Evolutionary conservation across 1,139 yeast genomes (phyloP).

Genomic region (Nakaseomyces uthaithaninus): DNA sequence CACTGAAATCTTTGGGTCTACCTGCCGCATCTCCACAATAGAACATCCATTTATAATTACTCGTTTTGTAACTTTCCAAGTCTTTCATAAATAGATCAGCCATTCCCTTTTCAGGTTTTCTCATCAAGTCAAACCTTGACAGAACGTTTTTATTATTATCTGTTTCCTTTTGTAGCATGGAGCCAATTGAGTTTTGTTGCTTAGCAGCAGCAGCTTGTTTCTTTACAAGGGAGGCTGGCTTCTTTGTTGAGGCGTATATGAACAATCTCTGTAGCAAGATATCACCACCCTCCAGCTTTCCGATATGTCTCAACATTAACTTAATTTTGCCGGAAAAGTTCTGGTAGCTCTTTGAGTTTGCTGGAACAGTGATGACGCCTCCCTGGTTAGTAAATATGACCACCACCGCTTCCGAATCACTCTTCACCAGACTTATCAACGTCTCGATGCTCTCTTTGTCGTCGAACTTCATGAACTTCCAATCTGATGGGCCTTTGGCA

Average conservation of each 20-base stretch:
- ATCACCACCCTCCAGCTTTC: conserved; percentile 15
- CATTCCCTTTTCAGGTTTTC: conserved; percentile 79
- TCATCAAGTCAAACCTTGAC: conserved; percentile 36
- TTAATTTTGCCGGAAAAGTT: conserved; percentile 42
- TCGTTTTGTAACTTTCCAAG: conserved; percentile 13
- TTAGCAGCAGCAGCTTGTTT: neutral
- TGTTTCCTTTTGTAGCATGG: conserved; percentile 10
- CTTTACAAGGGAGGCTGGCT: conserved; percentile 35
- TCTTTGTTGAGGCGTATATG: conserved; percentile 58
- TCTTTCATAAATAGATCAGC: conserved; percentile 44
- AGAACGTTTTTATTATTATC: neutral
- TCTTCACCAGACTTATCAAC: conserved; percentile 27
- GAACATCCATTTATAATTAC: conserved; percentile 43
- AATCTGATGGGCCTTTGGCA: conserved; percentile 24
- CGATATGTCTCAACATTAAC: conserved; percentile 31
- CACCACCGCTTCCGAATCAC: conserved; percentile 31
- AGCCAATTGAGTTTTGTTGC: neutral
- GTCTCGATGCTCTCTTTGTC: conserved; percentile 15
- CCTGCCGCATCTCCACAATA: conserved; percentile 99
- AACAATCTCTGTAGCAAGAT: conserved; percentile 34
- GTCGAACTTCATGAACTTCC: conserved; percentile 26
- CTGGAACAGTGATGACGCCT: conserved; percentile 34
- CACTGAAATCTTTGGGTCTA: conserved; percentile 63
- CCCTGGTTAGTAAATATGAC: conserved; percentile 88
- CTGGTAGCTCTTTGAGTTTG: conserved; percentile 44